phyloP scores from a whole-genome alignment of 2,329 filamentous ascomycete species.

The Coniella lustricola region DNA sequence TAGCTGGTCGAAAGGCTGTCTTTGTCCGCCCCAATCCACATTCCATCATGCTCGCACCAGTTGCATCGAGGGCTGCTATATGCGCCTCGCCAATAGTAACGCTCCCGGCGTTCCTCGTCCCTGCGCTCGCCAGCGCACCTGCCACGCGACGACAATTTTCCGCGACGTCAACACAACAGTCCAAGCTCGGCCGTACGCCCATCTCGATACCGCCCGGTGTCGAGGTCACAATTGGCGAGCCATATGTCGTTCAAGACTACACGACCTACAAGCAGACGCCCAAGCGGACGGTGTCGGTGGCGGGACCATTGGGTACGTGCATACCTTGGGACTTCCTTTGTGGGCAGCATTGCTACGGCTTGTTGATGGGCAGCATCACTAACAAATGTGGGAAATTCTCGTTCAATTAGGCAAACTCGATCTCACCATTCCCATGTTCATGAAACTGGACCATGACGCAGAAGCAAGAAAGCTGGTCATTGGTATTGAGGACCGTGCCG shows the following conservation, averaged over 20 bases:
- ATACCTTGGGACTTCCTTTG: not conserved
- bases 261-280: conserved; percentile 56
- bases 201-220: conserved; percentile 81
- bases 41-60: conserved; percentile 56
- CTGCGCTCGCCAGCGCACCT: conserved; percentile 47
- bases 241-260: conserved; percentile 43
- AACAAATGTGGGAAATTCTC: conserved; percentile 9
- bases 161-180: conserved; percentile 56
- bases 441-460: conserved; percentile 63
- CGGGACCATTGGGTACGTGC: conserved; percentile 68
- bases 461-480: conserved; percentile 58
- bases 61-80: conserved; percentile 52
- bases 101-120: conserved; percentile 67
- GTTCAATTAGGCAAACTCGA: conserved; percentile 58
- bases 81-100: conserved; percentile 40
- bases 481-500: conserved; percentile 59
- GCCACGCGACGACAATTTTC: conserved; percentile 57
- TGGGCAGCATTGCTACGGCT: not conserved
- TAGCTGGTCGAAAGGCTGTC: not conserved
- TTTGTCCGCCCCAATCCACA: conserved; percentile 10
- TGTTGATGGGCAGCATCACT: conserved; percentile 14
- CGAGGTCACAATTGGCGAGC: conserved; percentile 63
- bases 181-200: conserved; percentile 79
- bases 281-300: conserved; percentile 64
- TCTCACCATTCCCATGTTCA: conserved; percentile 71